phyloP scores from a whole-genome alignment of 768 basidiomycete species.

The Mycena rebaudengoi region DNA sequence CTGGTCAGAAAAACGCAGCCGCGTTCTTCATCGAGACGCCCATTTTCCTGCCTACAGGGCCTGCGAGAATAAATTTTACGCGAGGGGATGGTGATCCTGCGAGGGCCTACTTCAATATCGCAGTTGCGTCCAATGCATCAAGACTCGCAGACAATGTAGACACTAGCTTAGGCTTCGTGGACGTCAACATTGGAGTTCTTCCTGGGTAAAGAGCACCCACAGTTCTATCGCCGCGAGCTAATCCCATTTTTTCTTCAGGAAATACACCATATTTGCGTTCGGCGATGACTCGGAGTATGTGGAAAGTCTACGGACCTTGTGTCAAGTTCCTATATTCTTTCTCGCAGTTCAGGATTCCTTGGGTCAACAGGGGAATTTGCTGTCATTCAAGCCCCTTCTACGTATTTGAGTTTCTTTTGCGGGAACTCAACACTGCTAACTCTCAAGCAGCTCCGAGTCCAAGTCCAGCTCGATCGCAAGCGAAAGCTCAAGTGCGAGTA shows the following conservation, averaged over 20 bases:
- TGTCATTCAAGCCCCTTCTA: too few relatives aligned
- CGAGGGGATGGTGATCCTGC: background rate
- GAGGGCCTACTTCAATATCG: slow-evolving; percentile 15
- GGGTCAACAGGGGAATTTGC: background rate
- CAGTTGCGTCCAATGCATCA: background rate
- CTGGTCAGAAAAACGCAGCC: too few relatives aligned
- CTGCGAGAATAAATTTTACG: slow-evolving; percentile 10
- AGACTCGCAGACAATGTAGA: slow-evolving; percentile 8
- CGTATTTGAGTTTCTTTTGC: too few relatives aligned
- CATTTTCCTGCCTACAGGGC: background rate
- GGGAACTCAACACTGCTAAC: too few relatives aligned
- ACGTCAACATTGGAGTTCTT: background rate
- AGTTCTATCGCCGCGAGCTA: background rate
- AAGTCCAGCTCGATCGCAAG: too few relatives aligned
- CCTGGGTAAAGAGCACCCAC: background rate
- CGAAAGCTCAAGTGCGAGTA: too few relatives aligned
- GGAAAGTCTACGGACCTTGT: background rate
- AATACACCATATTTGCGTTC: background rate
- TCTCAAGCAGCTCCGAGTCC: too few relatives aligned
- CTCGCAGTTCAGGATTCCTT: background rate
- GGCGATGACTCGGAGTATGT: slow-evolving; percentile 6
- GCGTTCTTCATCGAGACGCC: background rate
- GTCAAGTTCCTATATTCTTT: background rate
- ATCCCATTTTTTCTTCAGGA: background rate
- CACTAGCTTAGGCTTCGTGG: slow-evolving; percentile 9